Conservation (phyloP, 352 stramenopile species). For the Phytophthora ohioensis region DNA sequence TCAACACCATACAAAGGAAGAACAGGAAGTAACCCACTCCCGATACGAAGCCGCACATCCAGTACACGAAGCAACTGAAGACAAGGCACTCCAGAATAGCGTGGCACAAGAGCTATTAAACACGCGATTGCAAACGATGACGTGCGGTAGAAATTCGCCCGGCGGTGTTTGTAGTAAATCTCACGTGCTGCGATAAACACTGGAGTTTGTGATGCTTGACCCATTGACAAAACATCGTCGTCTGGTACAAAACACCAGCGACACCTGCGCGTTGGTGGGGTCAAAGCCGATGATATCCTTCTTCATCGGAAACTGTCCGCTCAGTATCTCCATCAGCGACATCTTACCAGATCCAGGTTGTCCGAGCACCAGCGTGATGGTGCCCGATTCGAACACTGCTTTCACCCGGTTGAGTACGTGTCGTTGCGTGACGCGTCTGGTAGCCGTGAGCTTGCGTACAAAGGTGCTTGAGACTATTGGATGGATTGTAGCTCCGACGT, state of each 20-base stretch:
- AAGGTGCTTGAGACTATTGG: conserved; percentile 35
- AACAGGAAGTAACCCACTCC: conserved; percentile 22
- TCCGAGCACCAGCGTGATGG: conserved; percentile 46
- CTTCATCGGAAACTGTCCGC: conserved; percentile 39
- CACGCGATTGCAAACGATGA: conserved; percentile 58
- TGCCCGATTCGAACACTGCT: conserved; percentile 48
- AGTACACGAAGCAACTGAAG: conserved; percentile 89
- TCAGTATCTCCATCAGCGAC: conserved; percentile 44
- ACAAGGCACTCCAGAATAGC: conserved; percentile 58
- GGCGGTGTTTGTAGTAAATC: conserved; percentile 82
- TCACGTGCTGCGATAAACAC: conserved; percentile 58
- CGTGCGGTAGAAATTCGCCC: conserved; percentile 87
- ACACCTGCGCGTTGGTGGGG: conserved; percentile 26
- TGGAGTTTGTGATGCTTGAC: conserved; percentile 64
- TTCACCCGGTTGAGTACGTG: conserved; percentile 42
- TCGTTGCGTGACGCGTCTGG: conserved; percentile 9
- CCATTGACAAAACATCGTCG: conserved; percentile 71
- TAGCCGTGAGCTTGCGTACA: conserved; percentile 23
- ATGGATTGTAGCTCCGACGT: conserved; percentile 41
- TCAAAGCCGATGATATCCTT: conserved; percentile 38
- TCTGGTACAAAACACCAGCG: conserved; percentile 73
- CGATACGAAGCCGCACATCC: conserved; percentile 75
- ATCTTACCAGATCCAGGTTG: conserved; percentile 48
- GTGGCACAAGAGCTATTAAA: conserved; percentile 22
- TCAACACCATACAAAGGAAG: conserved; percentile 31